Evolutionary conservation across 257 asterid species (phyloP).

Genomic region (Lycium barbarum): DNA sequence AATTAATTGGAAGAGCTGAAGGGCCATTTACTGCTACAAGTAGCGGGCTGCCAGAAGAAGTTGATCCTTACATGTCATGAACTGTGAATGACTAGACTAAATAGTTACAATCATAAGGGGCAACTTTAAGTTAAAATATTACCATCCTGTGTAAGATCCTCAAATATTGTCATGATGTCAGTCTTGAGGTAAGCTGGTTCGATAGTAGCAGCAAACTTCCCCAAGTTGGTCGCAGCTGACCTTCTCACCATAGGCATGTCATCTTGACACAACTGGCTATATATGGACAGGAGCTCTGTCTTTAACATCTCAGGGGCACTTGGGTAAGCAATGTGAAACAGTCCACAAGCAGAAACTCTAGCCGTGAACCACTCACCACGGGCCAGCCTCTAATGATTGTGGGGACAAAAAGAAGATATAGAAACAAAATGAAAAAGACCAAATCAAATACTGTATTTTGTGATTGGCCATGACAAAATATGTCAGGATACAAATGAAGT

Average conservation of each 20-base stretch:
- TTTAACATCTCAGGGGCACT: constrained; percentile 77
- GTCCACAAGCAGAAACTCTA: constrained; percentile 16
- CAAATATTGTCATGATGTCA: constrained; percentile 56
- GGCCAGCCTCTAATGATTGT: constrained; percentile 26
- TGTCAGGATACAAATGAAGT: constrained; percentile 14
- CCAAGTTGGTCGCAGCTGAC: constrained; percentile 78
- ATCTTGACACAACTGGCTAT: constrained; percentile 86
- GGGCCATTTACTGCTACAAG: background rate
- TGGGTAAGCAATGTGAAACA: constrained; percentile 38
- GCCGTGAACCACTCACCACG: constrained; percentile 11
- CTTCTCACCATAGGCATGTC: constrained; percentile 97
- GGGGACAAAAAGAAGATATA: background rate
- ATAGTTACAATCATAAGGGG: background rate
- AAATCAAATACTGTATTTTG: background rate
- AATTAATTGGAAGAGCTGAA: background rate
- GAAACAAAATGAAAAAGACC: constrained; percentile 9
- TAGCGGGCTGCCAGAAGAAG: background rate
- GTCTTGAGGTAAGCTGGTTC: constrained; percentile 54
- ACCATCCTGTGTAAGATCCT: constrained; percentile 64
- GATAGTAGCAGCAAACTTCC: constrained; percentile 56
- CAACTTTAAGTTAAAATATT: constrained; percentile 11
- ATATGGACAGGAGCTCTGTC: constrained; percentile 77
- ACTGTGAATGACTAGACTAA: background rate
- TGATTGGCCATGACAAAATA: background rate
- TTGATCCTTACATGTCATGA: background rate